These are phyloP conservation scores for Suhomyces taliae DNA, from an alignment of 1,139 yeast genomes.

Conservation along the genomic window DNA sequence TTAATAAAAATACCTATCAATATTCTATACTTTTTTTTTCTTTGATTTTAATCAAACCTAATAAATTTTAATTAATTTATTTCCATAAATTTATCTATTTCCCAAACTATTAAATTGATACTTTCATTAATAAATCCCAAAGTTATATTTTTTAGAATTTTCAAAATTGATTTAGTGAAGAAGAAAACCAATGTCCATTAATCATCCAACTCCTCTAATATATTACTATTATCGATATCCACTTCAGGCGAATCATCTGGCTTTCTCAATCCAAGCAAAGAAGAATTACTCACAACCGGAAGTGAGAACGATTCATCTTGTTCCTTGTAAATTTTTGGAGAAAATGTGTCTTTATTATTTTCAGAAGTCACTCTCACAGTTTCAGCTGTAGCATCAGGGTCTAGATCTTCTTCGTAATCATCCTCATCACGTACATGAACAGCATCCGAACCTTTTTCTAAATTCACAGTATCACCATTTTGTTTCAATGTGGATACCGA, in stretches of 20 bases:
- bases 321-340: neutral
- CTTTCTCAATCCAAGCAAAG: constrained; percentile 15
- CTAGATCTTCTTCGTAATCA: constrained; percentile 5
- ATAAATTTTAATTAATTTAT: too few relatives aligned
- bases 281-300: constrained; percentile 25
- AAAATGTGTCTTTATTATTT: neutral
- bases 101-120: too few relatives aligned
- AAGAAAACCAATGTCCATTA: neutral
- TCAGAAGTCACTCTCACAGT: neutral
- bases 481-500: constrained; percentile 14
- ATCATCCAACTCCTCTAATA: constrained; percentile 16
- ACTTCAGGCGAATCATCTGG: constrained; percentile 11
- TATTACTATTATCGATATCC: constrained; percentile 9
- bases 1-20: too few relatives aligned
- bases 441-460: constrained; percentile 1
- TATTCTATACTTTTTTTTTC: too few relatives aligned
- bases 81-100: too few relatives aligned
- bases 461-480: neutral
- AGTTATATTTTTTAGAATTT: neutral
- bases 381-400: neutral
- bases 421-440: constrained; percentile 3
- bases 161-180: neutral
- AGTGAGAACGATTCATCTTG: constrained; percentile 34
- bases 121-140: too few relatives aligned
- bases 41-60: too few relatives aligned